phyloP scores from a whole-genome alignment of 345 rosid genomes.

The Erucastrum elatum region DNA sequence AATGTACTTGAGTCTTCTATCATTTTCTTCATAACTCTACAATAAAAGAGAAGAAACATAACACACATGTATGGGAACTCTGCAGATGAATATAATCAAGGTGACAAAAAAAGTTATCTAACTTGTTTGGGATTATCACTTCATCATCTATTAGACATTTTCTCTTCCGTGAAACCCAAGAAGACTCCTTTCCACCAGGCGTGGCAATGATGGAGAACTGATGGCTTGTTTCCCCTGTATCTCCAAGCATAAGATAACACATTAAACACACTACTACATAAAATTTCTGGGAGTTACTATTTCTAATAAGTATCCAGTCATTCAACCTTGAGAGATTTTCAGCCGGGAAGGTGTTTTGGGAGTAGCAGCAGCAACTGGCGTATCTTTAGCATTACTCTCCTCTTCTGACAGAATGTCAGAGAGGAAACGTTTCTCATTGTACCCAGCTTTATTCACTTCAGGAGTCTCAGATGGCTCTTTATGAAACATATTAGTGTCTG shows the following conservation, averaged over 20 bases:
- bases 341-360: conserved; percentile 46
- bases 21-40: conserved; percentile 55
- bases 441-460: conserved; percentile 33
- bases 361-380: conserved; percentile 38
- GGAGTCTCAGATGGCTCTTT: conserved; percentile 31
- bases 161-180: conserved; percentile 50
- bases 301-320: conserved; percentile 15
- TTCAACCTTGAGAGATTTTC: conserved; percentile 38
- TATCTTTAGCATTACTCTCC: conserved; percentile 27
- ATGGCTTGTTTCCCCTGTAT: conserved; percentile 49
- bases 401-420: conserved; percentile 13
- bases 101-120: conserved; percentile 33
- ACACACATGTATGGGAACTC: conserved; percentile 6
- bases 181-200: conserved; percentile 60
- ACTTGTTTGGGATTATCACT: conserved; percentile 64
- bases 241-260: conserved; percentile 4
- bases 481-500: conserved; percentile 4
- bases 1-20: conserved; percentile 61
- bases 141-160: conserved; percentile 61
- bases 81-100: background rate
- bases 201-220: conserved; percentile 53
- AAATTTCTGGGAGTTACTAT: background rate
- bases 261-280: background rate
- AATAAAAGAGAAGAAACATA: conserved; percentile 22
- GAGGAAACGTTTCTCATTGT: conserved; percentile 32